These are phyloP conservation scores for Fusarium sp. DNA, from an alignment of 2,329 filamentous ascomycete species.

Conservation along the genomic window DNA sequence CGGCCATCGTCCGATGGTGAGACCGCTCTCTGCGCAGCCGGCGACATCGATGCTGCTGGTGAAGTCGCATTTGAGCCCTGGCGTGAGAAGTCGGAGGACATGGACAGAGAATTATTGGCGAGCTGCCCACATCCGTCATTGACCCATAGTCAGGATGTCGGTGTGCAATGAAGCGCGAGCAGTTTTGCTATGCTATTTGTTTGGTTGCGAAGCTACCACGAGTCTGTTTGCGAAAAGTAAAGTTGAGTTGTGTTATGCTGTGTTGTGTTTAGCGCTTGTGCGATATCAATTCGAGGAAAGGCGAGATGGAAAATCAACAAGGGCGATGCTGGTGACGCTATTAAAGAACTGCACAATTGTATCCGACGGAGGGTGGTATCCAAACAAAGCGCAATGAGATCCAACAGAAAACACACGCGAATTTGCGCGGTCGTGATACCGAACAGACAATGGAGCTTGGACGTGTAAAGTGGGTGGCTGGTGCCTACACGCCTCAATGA, in stretches of 20 bases:
- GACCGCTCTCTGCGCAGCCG: conserved; percentile 34
- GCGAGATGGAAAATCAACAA: neutral
- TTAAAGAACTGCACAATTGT: conserved; percentile 5
- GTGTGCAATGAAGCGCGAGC: conserved; percentile 14
- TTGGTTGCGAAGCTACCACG: conserved; percentile 3
- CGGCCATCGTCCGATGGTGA: conserved; percentile 45
- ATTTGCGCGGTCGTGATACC: conserved; percentile 39
- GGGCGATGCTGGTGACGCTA: conserved; percentile 1
- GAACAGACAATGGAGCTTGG: conserved; percentile 6
- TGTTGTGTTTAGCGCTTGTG: neutral
- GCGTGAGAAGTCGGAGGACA: conserved; percentile 33
- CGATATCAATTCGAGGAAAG: neutral
- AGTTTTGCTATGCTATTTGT: neutral
- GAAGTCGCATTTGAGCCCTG: conserved; percentile 37
- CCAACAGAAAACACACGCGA: conserved; percentile 36
- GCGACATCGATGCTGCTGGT: conserved; percentile 46
- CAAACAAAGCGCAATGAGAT: conserved; percentile 33
- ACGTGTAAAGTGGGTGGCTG: conserved; percentile 47
- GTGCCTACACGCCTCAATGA: conserved; percentile 15
- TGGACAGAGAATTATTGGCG: conserved; percentile 44
- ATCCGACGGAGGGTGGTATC: conserved; percentile 21
- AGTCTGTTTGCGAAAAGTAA: conserved; percentile 1
- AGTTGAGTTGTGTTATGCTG: neutral
- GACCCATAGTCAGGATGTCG: conserved; percentile 47
- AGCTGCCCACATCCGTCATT: conserved; percentile 46